Evolutionary conservation across 1,284 basidiomycete species (phyloP), one percentile per base, ranked within the genome.

Genomic region (Pyrrhoderma lamaoense): DNA sequence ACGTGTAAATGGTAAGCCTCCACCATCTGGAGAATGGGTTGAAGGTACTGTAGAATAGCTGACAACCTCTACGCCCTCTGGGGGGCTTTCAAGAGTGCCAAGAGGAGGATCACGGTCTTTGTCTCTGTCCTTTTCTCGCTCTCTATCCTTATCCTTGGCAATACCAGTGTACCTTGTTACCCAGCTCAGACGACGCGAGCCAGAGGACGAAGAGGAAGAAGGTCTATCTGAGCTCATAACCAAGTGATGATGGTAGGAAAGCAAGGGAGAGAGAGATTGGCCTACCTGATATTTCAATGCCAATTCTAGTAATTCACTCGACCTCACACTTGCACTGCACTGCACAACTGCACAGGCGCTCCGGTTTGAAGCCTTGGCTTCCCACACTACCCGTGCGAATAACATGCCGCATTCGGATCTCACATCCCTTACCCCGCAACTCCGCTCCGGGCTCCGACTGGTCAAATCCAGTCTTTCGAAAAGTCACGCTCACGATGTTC

Each of bases 21-120:
- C 49, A 8, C 48, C 53, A 16, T 38, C n/a, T 35, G 49, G 43
- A 13, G 49, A 51, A 46, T 46, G 44, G 3, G 49, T 47, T 22
- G 53, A 46, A 16, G 52, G 42, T 14, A 14, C 19, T 8, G 47
- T 34, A 22, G 14, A 19, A 42, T 50, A 54, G 21, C 42, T 27
- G 23, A 44, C 35, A 27, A 51, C 48, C 49, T 54, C 48, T 19
- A 27, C 50, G 47, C 53, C 53, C 45, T 54, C 53, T 21, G 53
- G 53, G 3, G 53, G 53, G 36, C 53, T 54, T 18, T 25, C 40
- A 16, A 54, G 49, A 3, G 43, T 47, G 11, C 2, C 19, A 19
- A 42, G 48, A n/a, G 47, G 5, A 16, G n/a, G 16, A 16, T 40
- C 21, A 14, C 16, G 38, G n/a, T 40, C 38, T 22, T n/a, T 40